These are phyloP conservation scores for Pseudognaphalium luteoalbum DNA, from an alignment of 129 eudicot genomes.

Conservation along the genomic window DNA sequence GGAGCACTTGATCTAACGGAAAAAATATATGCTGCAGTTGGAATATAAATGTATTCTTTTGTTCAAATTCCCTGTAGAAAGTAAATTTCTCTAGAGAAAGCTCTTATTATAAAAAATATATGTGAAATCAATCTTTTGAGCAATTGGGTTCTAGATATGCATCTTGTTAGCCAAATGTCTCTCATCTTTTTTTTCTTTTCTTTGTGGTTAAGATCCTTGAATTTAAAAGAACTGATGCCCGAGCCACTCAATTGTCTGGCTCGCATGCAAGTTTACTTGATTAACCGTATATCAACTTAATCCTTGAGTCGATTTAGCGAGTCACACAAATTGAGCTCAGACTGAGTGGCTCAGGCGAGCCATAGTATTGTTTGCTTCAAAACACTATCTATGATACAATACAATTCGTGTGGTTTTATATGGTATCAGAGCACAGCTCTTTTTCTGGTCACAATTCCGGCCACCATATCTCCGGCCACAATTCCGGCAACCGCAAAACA, in stretches of 20 bases:
- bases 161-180: not conserved
- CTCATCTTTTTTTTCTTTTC: not conserved
- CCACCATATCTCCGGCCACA: too few relatives aligned
- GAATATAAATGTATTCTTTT: too few relatives aligned
- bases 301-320: not conserved
- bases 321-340: conserved; percentile 3
- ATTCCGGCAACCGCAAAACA: too few relatives aligned
- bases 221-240: not conserved
- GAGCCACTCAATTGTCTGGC: not conserved
- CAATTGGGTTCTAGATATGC: conserved; percentile 20
- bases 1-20: conserved; percentile 96
- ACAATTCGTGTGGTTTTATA: too few relatives aligned
- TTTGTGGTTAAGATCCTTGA: not conserved
- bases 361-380: conserved; percentile 10
- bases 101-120: not conserved
- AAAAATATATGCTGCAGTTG: conserved; percentile 45
- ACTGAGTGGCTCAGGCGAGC: conserved; percentile 3
- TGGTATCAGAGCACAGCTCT: too few relatives aligned
- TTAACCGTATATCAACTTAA: conserved; percentile 2
- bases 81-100: conserved; percentile 10
- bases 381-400: too few relatives aligned
- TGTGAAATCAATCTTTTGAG: not conserved
- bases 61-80: too few relatives aligned
- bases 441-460: too few relatives aligned
- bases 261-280: not conserved